Base-by-base conservation (phyloP, 2,329 filamentous ascomycete species). In the Botrytis pseudocinerea region DNA sequence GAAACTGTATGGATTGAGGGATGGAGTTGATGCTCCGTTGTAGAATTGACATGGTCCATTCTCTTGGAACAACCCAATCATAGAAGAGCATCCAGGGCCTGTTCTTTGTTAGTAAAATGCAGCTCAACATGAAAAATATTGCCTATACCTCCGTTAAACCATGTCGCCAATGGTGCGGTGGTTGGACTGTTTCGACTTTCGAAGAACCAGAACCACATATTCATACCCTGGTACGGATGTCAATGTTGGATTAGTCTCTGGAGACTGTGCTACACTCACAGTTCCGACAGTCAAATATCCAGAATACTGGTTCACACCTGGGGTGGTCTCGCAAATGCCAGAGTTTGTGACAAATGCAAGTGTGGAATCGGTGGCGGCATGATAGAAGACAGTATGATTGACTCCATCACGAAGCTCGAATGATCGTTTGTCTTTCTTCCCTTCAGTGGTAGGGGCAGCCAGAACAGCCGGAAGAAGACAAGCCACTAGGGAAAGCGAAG, bases 61-160 rank as follows among this genome's bases (percentile, higher is more conserved):
- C 74, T 85, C 84, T 74, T 84, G 83, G 78, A 91, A 91, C 76
- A 92, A 83, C 28, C 89, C 89, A 72, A 88, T 85, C 84, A 92
- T 85, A 71, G 88, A 90, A 4, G 82, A 83, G 54, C 82, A 84
- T 0, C 85, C 85, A 1, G 85, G 85, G 0, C 85, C 71, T 72
- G 28, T 25, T 44, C 4, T 9, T 16, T 14, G 38, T 73, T 35
- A 73, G 40, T 54, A 48, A 12, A 4, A 14, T 70, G 25, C 62
- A 38, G 38, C 18, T n/a, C 8, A 44, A 14, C 16, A 35, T 12
- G 38, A 54, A 32, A 12, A 25, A 32, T 32, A 22, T 25, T 69
- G 20, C 16, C 1, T 22, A 12, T 69, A 73, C 71, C 85, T 60
- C 85, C 85, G 69, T 85, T 85, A 74, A 85, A 82, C 83, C 84